phyloP scores from a whole-genome alignment of 257 asterid species.

The Penstemon davidsonii region DNA sequence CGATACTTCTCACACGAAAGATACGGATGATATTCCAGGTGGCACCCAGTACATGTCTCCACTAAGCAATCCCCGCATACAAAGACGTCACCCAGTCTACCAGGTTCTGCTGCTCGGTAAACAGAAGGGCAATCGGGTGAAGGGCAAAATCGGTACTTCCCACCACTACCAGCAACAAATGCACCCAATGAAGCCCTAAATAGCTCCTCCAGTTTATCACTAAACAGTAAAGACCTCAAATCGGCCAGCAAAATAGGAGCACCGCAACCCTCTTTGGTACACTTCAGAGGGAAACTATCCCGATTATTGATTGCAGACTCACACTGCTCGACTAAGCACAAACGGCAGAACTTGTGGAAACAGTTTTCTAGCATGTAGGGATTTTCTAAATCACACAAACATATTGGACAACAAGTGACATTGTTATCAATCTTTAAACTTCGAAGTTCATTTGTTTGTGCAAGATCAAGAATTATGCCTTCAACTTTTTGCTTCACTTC shows the following conservation, averaged over 20 bases:
- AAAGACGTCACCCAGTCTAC: constrained; percentile 35
- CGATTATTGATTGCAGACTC: constrained; percentile 64
- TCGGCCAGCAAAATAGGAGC: constrained; percentile 57
- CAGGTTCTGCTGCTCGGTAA: constrained; percentile 49
- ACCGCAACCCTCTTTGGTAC: constrained; percentile 55
- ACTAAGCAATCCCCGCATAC: constrained; percentile 69
- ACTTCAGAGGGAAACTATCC: constrained; percentile 65
- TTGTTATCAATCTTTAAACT: constrained; percentile 31
- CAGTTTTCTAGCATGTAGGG: constrained; percentile 69
- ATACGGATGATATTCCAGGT: constrained; percentile 73
- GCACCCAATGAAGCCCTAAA: constrained; percentile 75
- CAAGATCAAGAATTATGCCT: constrained; percentile 49
- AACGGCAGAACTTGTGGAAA: constrained; percentile 61
- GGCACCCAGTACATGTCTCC: constrained; percentile 90
- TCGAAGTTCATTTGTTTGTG: constrained; percentile 38
- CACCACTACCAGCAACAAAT: constrained; percentile 66
- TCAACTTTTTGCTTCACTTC: constrained; percentile 69
- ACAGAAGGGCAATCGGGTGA: constrained; percentile 94
- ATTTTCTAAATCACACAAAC: constrained; percentile 81
- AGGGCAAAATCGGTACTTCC: constrained; percentile 76
- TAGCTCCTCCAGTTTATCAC: constrained; percentile 75
- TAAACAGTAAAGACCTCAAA: constrained; percentile 50
- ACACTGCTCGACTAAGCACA: constrained; percentile 77
- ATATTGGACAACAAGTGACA: constrained; percentile 57
- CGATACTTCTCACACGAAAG: constrained; percentile 67